Conservation (phyloP, 495 filamentous ascomycete genomes). For the Ramalina intermedia region DNA sequence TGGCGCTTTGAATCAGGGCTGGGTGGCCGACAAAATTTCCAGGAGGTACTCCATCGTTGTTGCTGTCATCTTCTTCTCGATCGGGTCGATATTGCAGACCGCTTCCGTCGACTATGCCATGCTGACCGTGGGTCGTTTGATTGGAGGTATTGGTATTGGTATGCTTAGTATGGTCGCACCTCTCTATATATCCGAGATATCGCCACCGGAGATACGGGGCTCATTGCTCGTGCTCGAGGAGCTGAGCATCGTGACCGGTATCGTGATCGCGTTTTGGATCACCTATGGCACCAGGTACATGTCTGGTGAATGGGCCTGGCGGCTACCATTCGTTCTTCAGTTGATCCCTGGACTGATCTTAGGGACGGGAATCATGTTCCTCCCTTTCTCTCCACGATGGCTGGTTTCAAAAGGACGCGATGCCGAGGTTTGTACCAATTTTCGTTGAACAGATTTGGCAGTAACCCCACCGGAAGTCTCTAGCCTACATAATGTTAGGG, state of each 20-base stretch:
- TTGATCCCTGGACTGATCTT: conserved; percentile 34
- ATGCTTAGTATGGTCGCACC: conserved; percentile 40
- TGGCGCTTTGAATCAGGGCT: conserved; percentile 42
- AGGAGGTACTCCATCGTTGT: conserved; percentile 42
- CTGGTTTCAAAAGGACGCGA: conserved; percentile 33
- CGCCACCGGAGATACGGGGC: conserved; percentile 40
- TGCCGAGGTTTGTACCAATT: conserved; percentile 17
- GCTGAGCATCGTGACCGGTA: conserved; percentile 39
- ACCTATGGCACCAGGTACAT: conserved; percentile 42
- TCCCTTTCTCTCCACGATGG: conserved; percentile 42
- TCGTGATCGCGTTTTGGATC: conserved; percentile 42
- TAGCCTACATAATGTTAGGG: no score
- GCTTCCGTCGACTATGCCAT: conserved; percentile 40
- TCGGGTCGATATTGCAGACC: conserved; percentile 42
- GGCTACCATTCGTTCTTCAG: conserved; percentile 36
- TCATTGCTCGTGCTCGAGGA: conserved; percentile 40
- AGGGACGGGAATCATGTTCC: conserved; percentile 27
- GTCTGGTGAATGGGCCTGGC: conserved; percentile 34
- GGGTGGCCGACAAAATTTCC: conserved; percentile 44
- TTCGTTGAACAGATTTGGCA: no score
- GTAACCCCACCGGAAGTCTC: no score
- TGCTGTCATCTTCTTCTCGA: conserved; percentile 38
- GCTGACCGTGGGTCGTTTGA: conserved; percentile 42
- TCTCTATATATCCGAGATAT: conserved; percentile 43
- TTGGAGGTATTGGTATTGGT: conserved; percentile 48